phyloP scores from a whole-genome alignment of 83 land plant genomes.

The Thuja plicata region DNA sequence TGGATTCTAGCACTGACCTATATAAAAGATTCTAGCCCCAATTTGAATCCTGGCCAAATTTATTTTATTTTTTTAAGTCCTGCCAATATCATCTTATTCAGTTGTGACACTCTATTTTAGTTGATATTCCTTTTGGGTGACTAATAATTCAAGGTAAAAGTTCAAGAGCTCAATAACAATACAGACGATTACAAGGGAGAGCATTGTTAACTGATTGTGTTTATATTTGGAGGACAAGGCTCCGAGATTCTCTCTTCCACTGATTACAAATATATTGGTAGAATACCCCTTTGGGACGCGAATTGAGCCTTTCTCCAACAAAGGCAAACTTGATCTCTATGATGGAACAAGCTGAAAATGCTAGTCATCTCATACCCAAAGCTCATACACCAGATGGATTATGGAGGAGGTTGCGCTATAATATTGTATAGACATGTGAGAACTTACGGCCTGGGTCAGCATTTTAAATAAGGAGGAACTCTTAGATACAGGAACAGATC shows the following conservation, averaged over 20 bases:
- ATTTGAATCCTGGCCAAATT: too few relatives aligned
- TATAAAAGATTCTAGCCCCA: too few relatives aligned
- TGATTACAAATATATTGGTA: too few relatives aligned
- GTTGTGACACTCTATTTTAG: conserved; percentile 62
- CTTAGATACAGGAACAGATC: too few relatives aligned
- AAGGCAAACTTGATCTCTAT: conserved; percentile 15
- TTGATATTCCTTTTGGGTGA: neutral
- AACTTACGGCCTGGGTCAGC: too few relatives aligned
- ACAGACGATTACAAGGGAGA: neutral
- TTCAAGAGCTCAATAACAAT: neutral
- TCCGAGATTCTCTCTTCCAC: too few relatives aligned
- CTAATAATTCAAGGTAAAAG: neutral
- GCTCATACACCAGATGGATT: neutral
- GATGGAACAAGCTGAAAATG: conserved; percentile 24
- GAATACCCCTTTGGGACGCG: neutral
- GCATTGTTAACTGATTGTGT: neutral
- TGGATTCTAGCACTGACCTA: too few relatives aligned
- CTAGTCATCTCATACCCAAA: conserved; percentile 8
- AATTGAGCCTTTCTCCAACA: conserved; percentile 20
- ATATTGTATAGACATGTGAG: too few relatives aligned
- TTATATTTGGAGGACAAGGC: neutral
- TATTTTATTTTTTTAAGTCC: too few relatives aligned
- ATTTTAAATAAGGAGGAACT: too few relatives aligned
- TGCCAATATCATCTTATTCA: conserved; percentile 38
- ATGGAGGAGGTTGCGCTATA: too few relatives aligned